Conservation (phyloP, 495 filamentous ascomycete genomes). For the Cercophora scortea region DNA sequence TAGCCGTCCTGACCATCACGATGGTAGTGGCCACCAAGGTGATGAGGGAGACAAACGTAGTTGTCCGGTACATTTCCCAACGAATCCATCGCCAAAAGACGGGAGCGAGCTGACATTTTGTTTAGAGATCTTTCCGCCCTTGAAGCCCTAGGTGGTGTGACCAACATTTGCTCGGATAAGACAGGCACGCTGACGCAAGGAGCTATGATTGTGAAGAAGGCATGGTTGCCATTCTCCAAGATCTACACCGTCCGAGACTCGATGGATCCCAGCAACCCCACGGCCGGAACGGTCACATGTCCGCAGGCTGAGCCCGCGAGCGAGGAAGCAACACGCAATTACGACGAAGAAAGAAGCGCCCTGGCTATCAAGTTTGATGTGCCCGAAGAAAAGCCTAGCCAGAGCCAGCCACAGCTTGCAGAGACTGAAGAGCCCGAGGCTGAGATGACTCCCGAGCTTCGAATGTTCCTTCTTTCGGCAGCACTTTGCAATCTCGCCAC, state of each 20-base stretch:
- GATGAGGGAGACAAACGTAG: conserved; percentile 70
- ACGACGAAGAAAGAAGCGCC: conserved; percentile 43
- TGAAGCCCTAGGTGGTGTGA: conserved; percentile 77
- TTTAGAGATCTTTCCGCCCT: conserved; percentile 58
- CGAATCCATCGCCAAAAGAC: not conserved
- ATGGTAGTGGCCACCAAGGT: conserved; percentile 71
- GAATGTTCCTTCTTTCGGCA: conserved; percentile 59
- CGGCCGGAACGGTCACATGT: conserved; percentile 32
- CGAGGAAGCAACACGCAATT: conserved; percentile 32
- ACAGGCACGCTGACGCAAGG: conserved; percentile 77
- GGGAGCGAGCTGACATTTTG: not conserved
- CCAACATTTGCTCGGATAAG: conserved; percentile 86
- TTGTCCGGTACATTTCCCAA: conserved; percentile 45
- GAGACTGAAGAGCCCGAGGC: conserved; percentile 16
- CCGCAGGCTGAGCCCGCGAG: conserved; percentile 18
- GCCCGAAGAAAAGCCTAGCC: conserved; percentile 33
- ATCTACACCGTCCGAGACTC: conserved; percentile 52
- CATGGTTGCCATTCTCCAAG: conserved; percentile 61
- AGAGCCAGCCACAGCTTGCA: conserved; percentile 9
- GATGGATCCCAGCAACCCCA: conserved; percentile 52
- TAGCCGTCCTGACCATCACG: conserved; percentile 64
- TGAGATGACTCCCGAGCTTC: conserved; percentile 40
- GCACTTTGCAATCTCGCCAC: conserved; percentile 73
- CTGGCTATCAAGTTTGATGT: conserved; percentile 48
- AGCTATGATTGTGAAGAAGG: conserved; percentile 71